Percentiles rank a stretch among this genome's conserved stretches.
Evolutionary conservation across 805 yeast species (phyloP).

Genomic region (Candida glaebosa): DNA sequence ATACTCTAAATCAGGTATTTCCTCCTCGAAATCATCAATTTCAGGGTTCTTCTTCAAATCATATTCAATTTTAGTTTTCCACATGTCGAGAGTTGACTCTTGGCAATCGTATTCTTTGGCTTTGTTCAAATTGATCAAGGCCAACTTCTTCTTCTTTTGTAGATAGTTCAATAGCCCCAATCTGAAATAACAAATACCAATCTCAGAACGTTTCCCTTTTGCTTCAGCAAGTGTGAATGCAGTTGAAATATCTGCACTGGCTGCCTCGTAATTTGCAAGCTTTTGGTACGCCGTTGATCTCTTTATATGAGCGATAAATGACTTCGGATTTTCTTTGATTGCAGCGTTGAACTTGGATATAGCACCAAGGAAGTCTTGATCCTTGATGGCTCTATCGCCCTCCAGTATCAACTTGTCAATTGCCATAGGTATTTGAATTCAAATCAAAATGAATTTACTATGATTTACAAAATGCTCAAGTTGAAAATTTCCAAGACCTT

Average conservation of each 20-base stretch:
- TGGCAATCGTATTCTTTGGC: slow-evolving; percentile 41
- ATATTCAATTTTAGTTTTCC: slow-evolving; percentile 39
- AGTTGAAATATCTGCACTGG: slow-evolving; percentile 42
- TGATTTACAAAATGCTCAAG: too few relatives aligned
- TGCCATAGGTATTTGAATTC: slow-evolving; percentile 33
- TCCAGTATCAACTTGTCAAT: slow-evolving; percentile 32
- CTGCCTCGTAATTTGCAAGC: slow-evolving; percentile 43
- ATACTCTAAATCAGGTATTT: slow-evolving; percentile 1
- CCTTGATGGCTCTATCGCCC: slow-evolving; percentile 29
- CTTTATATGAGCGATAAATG: slow-evolving; percentile 46
- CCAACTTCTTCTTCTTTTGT: slow-evolving; percentile 37
- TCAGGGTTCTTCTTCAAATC: slow-evolving; percentile 26
- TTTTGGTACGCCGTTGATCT: slow-evolving; percentile 50
- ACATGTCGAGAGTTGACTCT: slow-evolving; percentile 47
- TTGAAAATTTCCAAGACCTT: neutral
- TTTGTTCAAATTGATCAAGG: slow-evolving; percentile 38
- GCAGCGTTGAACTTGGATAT: slow-evolving; percentile 36
- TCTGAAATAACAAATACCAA: slow-evolving; percentile 48
- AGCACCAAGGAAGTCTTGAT: slow-evolving; percentile 44
- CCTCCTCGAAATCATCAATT: slow-evolving; percentile 9
- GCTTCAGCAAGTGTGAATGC: slow-evolving; percentile 46
- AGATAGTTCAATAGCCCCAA: slow-evolving; percentile 45
- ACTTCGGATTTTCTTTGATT: slow-evolving; percentile 39
- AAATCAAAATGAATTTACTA: too few relatives aligned
- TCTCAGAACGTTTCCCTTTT: slow-evolving; percentile 43